Conservation (phyloP, 257 asterid genomes). For the Verbena officinalis region DNA sequence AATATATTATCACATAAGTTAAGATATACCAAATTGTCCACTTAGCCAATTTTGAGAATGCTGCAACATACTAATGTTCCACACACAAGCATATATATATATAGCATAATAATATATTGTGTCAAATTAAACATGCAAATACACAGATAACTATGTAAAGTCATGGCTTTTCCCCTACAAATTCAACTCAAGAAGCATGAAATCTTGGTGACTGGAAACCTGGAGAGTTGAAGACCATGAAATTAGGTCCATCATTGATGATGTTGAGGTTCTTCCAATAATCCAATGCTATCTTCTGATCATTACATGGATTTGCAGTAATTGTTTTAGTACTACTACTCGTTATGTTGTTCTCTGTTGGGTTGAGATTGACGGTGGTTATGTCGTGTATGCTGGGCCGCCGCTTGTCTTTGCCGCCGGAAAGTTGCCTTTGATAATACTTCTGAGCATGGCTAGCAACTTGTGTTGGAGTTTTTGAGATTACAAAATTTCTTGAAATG, state of each 20-base stretch:
- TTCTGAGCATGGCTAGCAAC: constrained; percentile 96
- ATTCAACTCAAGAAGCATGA: constrained; percentile 25
- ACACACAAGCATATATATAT: constrained; percentile 18
- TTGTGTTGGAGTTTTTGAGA: constrained; percentile 80
- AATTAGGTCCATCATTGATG: constrained; percentile 33
- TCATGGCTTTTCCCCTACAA: constrained; percentile 13
- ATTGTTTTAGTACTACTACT: background rate
- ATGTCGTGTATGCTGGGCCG: constrained; percentile 91
- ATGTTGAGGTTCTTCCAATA: constrained; percentile 45
- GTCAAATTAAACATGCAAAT: background rate
- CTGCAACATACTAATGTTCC: background rate
- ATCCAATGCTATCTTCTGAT: constrained; percentile 35
- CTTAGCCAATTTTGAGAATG: background rate
- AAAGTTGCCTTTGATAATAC: constrained; percentile 69
- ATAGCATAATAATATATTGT: constrained; percentile 1
- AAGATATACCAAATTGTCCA: no score
- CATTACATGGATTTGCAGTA: constrained; percentile 14
- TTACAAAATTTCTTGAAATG: constrained; percentile 72
- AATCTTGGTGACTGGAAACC: constrained; percentile 25
- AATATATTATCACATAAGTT: no score
- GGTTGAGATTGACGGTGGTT: constrained; percentile 46
- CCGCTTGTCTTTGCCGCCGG: constrained; percentile 79
- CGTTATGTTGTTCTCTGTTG: constrained; percentile 26
- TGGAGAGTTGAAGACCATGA: constrained; percentile 44
- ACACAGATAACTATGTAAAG: no score